These are phyloP conservation scores for Hirsutella rhossiliensis DNA, from an alignment of 2,329 filamentous ascomycete genomes.

Conservation along the genomic window DNA sequence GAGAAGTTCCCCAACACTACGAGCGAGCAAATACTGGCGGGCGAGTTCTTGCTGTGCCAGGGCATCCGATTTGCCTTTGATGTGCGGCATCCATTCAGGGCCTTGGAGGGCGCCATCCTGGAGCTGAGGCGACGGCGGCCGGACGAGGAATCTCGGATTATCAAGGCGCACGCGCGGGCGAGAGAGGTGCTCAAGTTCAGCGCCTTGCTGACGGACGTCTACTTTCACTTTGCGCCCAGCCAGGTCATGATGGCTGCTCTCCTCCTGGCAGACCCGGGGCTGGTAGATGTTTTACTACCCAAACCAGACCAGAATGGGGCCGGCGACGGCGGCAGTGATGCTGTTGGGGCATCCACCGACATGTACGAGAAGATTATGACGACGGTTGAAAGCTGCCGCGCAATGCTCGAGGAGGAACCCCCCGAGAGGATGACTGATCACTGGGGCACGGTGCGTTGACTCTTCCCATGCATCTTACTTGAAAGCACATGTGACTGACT, in stretches of 20 bases:
- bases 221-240: conserved; percentile 89
- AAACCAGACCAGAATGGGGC: conserved; percentile 20
- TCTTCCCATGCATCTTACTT: neutral
- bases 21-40: conserved; percentile 72
- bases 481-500: neutral
- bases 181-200: conserved; percentile 65
- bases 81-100: conserved; percentile 80
- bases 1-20: conserved; percentile 59
- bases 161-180: conserved; percentile 58
- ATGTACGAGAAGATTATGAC: conserved; percentile 35
- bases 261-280: conserved; percentile 57
- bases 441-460: conserved; percentile 34
- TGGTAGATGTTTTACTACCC: conserved; percentile 39
- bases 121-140: conserved; percentile 61
- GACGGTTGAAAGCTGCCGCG: conserved; percentile 36
- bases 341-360: conserved; percentile 11
- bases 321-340: conserved; percentile 12
- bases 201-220: conserved; percentile 82
- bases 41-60: conserved; percentile 87
- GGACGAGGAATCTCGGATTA: conserved; percentile 40
- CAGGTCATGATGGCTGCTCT: conserved; percentile 87
- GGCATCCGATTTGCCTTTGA: conserved; percentile 89
- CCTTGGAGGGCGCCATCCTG: conserved; percentile 75
- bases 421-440: conserved; percentile 42
- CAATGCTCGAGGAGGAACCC: conserved; percentile 43